Percentiles rank a stretch among this genome's conserved stretches.
Conservation (phyloP, 495 filamentous ascomycete genomes). For the Aspergillus sclerotiicarbonarius region DNA sequence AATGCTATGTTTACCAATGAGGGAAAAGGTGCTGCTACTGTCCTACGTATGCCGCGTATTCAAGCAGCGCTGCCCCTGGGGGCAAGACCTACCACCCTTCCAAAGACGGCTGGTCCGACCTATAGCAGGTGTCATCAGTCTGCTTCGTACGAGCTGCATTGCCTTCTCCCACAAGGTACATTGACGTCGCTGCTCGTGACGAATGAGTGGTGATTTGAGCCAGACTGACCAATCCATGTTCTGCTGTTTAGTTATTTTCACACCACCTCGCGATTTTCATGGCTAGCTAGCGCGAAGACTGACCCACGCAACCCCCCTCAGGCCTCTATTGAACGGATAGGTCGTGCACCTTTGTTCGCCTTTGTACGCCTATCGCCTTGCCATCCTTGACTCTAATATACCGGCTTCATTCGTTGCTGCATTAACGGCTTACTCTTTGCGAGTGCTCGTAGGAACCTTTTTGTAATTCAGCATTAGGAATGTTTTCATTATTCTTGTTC, state of each 20-base stretch:
- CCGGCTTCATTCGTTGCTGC: slow-evolving; percentile 5
- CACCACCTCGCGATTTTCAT: not conserved
- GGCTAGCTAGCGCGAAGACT: not conserved
- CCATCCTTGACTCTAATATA: slow-evolving; percentile 12
- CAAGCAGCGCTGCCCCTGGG: too few species aligned
- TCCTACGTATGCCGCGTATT: too few species aligned
- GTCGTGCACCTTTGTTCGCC: slow-evolving; percentile 1
- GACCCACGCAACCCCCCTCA: slow-evolving; percentile 8
- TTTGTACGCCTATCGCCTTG: slow-evolving; percentile 1
- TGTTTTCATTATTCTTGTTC: too few species aligned
- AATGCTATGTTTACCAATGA: too few species aligned
- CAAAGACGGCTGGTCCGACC: not conserved
- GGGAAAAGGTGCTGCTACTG: too few species aligned
- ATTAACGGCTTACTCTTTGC: not conserved
- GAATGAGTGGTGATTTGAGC: slow-evolving; percentile 6
- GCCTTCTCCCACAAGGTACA: slow-evolving; percentile 8
- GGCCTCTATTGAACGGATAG: slow-evolving; percentile 7
- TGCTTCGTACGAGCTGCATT: slow-evolving; percentile 6
- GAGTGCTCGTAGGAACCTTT: too few species aligned
- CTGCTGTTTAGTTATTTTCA: not conserved
- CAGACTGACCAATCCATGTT: slow-evolving; percentile 5
- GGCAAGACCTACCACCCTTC: too few species aligned
- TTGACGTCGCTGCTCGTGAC: slow-evolving; percentile 5
- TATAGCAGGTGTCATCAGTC: slow-evolving; percentile 9
- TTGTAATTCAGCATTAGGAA: too few species aligned